These are phyloP conservation scores for Magnaporthiopsis rhizophila DNA, from an alignment of 2,329 filamentous ascomycete genomes.

Conservation along the genomic window DNA sequence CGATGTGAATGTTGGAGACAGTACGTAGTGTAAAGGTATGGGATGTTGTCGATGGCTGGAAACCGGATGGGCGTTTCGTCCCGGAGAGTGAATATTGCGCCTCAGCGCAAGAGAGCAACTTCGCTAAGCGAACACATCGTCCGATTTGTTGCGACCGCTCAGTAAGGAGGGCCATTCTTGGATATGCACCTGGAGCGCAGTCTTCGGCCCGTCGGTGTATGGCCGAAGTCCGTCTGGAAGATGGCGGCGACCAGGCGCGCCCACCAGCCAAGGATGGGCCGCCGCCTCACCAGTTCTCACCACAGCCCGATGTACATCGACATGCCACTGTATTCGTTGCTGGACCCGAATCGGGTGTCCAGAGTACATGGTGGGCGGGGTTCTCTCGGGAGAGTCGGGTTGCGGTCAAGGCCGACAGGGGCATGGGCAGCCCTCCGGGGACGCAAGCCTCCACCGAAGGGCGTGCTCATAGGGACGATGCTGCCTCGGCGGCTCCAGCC, in stretches of 20 bases:
- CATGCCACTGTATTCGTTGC: background rate
- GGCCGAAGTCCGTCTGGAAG: too few species aligned
- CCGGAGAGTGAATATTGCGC: background rate
- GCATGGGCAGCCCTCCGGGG: background rate
- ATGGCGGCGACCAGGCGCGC: too few species aligned
- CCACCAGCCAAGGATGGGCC: too few species aligned
- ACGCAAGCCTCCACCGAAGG: background rate
- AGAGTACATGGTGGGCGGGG: background rate
- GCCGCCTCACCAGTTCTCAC: too few species aligned
- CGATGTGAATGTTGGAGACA: too few species aligned
- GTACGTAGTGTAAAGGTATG: background rate
- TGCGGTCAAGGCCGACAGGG: background rate
- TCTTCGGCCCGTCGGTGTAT: too few species aligned
- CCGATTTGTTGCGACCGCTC: too few species aligned
- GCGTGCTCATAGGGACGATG: constrained; percentile 39
- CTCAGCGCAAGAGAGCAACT: background rate
- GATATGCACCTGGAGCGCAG: too few species aligned
- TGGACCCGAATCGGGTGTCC: background rate
- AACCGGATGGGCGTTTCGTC: too few species aligned
- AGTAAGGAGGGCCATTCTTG: too few species aligned
- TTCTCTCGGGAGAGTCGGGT: background rate
- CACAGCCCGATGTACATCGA: too few species aligned
- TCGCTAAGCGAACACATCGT: too few species aligned
- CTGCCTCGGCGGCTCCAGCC: constrained; percentile 55
- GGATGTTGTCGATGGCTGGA: background rate